A percentile compares a stretch with the other conserved stretches of the same genome.
phyloP scores from a whole-genome alignment of 495 filamentous ascomycete genomes.

The Mytilinidion resinicola region DNA sequence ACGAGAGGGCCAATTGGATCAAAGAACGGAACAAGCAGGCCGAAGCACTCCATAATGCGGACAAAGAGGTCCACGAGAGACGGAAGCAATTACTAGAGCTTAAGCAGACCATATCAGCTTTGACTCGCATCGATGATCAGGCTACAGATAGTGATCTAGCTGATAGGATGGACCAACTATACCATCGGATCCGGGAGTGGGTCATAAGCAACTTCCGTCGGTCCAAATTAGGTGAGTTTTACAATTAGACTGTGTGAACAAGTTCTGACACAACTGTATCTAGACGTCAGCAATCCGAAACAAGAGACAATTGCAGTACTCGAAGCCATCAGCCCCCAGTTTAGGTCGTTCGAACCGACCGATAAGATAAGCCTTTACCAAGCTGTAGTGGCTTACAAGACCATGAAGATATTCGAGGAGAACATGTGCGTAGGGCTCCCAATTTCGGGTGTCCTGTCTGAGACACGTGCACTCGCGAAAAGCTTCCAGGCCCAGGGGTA shows the following conservation, averaged over 20 bases:
- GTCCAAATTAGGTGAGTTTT: slow-evolving; percentile 12
- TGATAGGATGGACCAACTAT: slow-evolving; percentile 26
- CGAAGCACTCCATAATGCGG: slow-evolving; percentile 15
- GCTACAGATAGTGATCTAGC: slow-evolving; percentile 31
- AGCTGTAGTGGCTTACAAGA: slow-evolving; percentile 22
- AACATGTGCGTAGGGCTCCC: slow-evolving; percentile 28
- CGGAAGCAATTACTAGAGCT: slow-evolving; percentile 31
- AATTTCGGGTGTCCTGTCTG: slow-evolving; percentile 15
- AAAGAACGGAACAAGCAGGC: slow-evolving; percentile 21
- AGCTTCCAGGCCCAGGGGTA: slow-evolving; percentile 5
- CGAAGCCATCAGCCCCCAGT: slow-evolving; percentile 16
- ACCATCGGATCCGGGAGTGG: slow-evolving; percentile 35
- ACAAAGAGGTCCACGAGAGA: slow-evolving; percentile 27
- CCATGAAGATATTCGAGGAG: slow-evolving; percentile 34
- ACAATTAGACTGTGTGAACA: background rate
- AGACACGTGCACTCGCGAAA: slow-evolving; percentile 5
- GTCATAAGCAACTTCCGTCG: slow-evolving; percentile 34
- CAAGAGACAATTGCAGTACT: slow-evolving; percentile 7
- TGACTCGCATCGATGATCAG: slow-evolving; percentile 30
- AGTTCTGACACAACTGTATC: background rate
- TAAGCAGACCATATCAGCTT: slow-evolving; percentile 32
- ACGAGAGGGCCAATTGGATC: slow-evolving; percentile 1
- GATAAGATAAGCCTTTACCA: slow-evolving; percentile 31
- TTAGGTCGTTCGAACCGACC: slow-evolving; percentile 11
- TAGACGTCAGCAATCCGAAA: slow-evolving; percentile 18